phyloP scores from a whole-genome alignment of 1,284 basidiomycete species.

The Mycena citricolor region DNA sequence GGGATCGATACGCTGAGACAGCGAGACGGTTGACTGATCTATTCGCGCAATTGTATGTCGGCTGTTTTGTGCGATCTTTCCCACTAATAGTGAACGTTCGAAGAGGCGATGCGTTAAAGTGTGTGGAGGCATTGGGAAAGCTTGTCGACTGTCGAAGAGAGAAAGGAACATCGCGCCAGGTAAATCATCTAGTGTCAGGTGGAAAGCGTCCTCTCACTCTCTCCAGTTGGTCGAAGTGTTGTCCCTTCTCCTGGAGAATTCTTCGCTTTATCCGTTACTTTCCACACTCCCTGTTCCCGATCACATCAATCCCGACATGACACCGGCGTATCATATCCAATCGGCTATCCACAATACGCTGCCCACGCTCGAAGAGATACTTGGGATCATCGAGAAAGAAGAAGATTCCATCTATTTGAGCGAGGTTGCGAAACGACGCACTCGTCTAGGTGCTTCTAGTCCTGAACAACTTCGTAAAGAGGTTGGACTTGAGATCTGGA shows the following conservation, averaged over 20 bases:
- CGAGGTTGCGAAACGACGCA: constrained; percentile 77
- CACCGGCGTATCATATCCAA: constrained; percentile 59
- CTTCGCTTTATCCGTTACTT: constrained; percentile 65
- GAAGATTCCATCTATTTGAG: constrained; percentile 55
- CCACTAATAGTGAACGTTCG: constrained; percentile 10
- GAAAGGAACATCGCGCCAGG: constrained; percentile 56
- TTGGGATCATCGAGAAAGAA: constrained; percentile 55
- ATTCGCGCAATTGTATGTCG: constrained; percentile 59
- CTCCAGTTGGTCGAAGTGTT: constrained; percentile 68
- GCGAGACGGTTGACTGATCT: constrained; percentile 55
- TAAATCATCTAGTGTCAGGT: constrained; percentile 3
- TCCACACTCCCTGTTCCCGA: constrained; percentile 73
- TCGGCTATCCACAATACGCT: constrained; percentile 69
- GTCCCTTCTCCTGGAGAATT: constrained; percentile 73
- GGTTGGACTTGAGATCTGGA: constrained; percentile 63
- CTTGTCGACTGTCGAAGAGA: constrained; percentile 65
- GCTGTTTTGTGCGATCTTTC: background rate
- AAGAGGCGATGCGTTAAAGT: constrained; percentile 78
- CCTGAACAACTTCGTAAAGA: constrained; percentile 69
- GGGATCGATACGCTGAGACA: constrained; percentile 59
- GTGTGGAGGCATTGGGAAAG: constrained; percentile 78
- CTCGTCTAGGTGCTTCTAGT: constrained; percentile 68
- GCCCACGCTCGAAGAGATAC: constrained; percentile 67
- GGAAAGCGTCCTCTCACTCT: constrained; percentile 5
- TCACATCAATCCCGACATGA: constrained; percentile 67